phyloP scores from a whole-genome alignment of 148 eudicot genomes.

The Spergularia bocconei region DNA sequence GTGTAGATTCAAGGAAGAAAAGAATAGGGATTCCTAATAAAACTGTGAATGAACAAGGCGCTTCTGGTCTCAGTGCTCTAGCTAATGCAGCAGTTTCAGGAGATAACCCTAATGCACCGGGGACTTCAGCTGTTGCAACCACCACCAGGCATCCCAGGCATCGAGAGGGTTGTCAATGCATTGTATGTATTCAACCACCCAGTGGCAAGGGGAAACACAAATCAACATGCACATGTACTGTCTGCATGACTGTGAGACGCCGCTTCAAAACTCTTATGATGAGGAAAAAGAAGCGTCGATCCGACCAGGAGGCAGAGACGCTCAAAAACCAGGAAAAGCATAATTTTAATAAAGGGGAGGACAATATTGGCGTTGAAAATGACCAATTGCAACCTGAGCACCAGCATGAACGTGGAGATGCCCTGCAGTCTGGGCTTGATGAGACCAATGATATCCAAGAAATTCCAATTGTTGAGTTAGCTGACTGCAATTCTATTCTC shows the following conservation, averaged over 20 bases:
- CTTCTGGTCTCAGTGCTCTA: constrained; percentile 44
- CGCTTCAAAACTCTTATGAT: constrained; percentile 77
- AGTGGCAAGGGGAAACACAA: constrained; percentile 82
- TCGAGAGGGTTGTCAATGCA: constrained; percentile 75
- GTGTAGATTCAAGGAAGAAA: constrained; percentile 53
- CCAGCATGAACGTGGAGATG: constrained; percentile 24
- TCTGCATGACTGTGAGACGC: constrained; percentile 74
- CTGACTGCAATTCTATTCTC: constrained; percentile 36
- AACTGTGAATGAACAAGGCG: constrained; percentile 45
- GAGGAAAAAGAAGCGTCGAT: constrained; percentile 67
- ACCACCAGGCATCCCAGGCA: constrained; percentile 84
- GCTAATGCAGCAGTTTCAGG: constrained; percentile 43
- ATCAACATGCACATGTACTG: constrained; percentile 65
- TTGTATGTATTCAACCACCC: constrained; percentile 80
- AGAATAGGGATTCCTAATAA: constrained; percentile 32
- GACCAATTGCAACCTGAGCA: constrained; percentile 5
- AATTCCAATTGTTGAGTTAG: background rate
- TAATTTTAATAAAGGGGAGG: constrained; percentile 34
- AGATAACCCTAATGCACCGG: constrained; percentile 36
- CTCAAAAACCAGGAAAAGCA: constrained; percentile 40
- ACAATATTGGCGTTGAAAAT: constrained; percentile 28
- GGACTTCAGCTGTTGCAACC: constrained; percentile 50
- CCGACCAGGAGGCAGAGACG: constrained; percentile 58
- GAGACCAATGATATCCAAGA: constrained; percentile 1
- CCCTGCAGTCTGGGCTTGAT: constrained; percentile 3